Evolutionary conservation across 208 protist genomes (phyloP).

Genomic region (Leishmania arabica): DNA sequence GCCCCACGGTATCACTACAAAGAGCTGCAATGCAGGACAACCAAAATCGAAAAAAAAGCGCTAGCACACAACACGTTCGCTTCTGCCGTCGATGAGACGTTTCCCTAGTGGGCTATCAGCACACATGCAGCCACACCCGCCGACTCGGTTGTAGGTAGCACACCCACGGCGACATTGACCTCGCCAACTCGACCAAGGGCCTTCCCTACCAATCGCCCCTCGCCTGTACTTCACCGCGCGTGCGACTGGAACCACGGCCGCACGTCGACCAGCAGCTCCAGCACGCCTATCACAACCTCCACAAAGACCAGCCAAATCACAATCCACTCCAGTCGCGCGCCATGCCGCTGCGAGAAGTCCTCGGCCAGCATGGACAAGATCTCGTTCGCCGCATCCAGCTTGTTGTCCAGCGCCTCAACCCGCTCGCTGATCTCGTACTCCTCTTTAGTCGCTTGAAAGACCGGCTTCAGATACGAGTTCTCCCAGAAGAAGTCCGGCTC

Average conservation of each 20-base stretch:
- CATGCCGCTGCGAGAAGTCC: constrained; percentile 77
- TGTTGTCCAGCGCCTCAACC: constrained; percentile 77
- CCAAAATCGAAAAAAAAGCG: neutral
- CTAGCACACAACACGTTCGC: neutral
- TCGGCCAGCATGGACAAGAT: constrained; percentile 81
- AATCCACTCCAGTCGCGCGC: constrained; percentile 81
- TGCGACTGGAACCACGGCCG: constrained; percentile 50
- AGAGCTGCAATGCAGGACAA: neutral
- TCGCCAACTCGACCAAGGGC: neutral
- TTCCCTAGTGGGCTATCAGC: neutral
- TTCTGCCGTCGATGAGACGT: neutral
- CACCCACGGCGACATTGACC: neutral
- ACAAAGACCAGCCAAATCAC: constrained; percentile 85
- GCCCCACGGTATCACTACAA: neutral
- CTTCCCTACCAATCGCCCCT: neutral
- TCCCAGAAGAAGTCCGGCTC: constrained; percentile 88
- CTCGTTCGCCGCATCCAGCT: constrained; percentile 76
- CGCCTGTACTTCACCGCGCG: neutral
- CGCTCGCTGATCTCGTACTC: constrained; percentile 66
- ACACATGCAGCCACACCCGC: neutral
- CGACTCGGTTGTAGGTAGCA: neutral
- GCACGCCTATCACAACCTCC: constrained; percentile 79
- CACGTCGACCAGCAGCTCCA: constrained; percentile 66
- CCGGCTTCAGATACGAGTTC: constrained; percentile 76
- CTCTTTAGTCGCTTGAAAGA: constrained; percentile 80